phyloP scores from a whole-genome alignment of 2,329 filamentous ascomycete genomes.

The Sphaerulina vaccinii region DNA sequence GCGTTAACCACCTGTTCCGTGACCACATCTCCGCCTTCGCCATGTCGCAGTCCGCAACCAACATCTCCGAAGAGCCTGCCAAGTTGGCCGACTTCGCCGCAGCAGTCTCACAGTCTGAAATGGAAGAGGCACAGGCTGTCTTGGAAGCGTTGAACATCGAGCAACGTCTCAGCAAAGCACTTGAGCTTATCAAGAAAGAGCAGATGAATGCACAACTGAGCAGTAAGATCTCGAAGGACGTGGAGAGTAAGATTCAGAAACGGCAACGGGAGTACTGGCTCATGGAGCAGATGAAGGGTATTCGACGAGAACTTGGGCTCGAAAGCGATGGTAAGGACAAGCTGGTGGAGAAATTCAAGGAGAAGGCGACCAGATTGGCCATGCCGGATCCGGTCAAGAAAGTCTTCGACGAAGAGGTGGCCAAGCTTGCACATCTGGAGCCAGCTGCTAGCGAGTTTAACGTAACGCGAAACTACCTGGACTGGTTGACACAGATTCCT shows the following conservation, averaged over 20 bases:
- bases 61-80: conserved; percentile 89
- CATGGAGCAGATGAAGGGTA: conserved; percentile 99
- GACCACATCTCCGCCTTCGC: conserved; percentile 98
- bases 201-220: conserved; percentile 97
- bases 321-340: conserved; percentile 99
- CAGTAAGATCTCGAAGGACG: conserved; percentile 96
- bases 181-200: conserved; percentile 94
- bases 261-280: conserved; percentile 97
- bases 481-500: conserved; percentile 97
- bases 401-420: conserved; percentile 96
- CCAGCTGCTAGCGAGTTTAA: conserved; percentile 97
- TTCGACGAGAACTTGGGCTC: conserved; percentile 89
- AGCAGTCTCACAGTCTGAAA: conserved; percentile 90
- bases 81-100: conserved; percentile 97
- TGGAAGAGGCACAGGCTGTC: conserved; percentile 88
- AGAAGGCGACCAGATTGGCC: conserved; percentile 86
- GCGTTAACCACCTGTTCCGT: conserved; percentile 89
- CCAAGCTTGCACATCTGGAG: conserved; percentile 93
- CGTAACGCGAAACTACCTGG: conserved; percentile 94
- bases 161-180: conserved; percentile 84
- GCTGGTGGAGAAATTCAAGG: conserved; percentile 93
- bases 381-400: conserved; percentile 98
- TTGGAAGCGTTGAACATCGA: conserved; percentile 87
- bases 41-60: conserved; percentile 90
- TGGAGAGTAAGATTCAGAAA: conserved; percentile 96